Conservation (phyloP, 2,329 filamentous ascomycete genomes). For the Beauveria scarabaeidicola region DNA sequence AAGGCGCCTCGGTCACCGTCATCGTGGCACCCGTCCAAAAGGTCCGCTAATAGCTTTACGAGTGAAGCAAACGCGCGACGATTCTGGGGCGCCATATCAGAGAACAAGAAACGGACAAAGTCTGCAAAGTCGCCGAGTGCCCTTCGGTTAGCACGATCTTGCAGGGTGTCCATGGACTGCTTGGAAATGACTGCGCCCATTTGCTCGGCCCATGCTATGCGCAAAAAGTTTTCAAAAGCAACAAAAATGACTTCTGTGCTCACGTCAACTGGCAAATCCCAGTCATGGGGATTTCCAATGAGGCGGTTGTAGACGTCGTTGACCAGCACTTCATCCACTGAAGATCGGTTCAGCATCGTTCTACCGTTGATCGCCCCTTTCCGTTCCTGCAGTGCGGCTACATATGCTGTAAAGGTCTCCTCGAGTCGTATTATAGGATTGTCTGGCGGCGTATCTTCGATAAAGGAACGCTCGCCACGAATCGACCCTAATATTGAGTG, state of each 20-base stretch:
- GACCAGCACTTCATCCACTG: slow-evolving; percentile 68
- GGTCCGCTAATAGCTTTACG: slow-evolving; percentile 76
- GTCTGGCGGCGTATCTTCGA: slow-evolving; percentile 45
- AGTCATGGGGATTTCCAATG: slow-evolving; percentile 72
- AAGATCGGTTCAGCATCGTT: slow-evolving; percentile 58
- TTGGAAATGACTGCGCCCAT: slow-evolving; percentile 78
- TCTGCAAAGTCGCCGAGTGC: slow-evolving; percentile 66
- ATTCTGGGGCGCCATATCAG: slow-evolving; percentile 61
- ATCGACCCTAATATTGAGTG: slow-evolving; percentile 49
- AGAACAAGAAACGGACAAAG: slow-evolving; percentile 56
- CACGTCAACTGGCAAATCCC: slow-evolving; percentile 66
- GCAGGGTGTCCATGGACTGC: slow-evolving; percentile 64
- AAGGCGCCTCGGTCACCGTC: slow-evolving; percentile 84
- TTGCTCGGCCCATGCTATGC: slow-evolving; percentile 77
- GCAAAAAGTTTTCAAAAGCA: slow-evolving; percentile 88
- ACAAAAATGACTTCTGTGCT: slow-evolving; percentile 80
- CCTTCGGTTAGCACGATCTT: slow-evolving; percentile 55
- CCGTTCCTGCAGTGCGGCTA: slow-evolving; percentile 71
- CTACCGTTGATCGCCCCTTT: slow-evolving; percentile 82
- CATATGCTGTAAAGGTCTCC: slow-evolving; percentile 76
- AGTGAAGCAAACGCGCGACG: slow-evolving; percentile 72
- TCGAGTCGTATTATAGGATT: slow-evolving; percentile 68
- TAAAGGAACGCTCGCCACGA: slow-evolving; percentile 29
- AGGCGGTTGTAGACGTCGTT: slow-evolving; percentile 88
- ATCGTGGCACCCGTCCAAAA: slow-evolving; percentile 83